Percentiles rank a stretch among this genome's conserved stretches.
phyloP scores from a whole-genome alignment of 2,329 filamentous ascomycete species.

The Alternaria arborescens region DNA sequence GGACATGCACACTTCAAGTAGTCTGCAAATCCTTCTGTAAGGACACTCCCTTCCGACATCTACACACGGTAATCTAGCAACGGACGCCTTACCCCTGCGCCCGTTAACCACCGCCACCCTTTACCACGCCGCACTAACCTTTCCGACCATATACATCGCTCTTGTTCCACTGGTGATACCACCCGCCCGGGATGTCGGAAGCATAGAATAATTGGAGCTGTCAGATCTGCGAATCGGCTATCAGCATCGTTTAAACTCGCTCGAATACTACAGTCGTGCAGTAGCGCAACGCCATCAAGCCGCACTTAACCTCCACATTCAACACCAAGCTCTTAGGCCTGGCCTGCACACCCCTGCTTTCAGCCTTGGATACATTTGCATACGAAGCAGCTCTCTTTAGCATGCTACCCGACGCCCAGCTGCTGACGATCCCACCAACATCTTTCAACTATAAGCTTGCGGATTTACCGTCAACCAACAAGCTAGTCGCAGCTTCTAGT shows the following conservation, averaged over 20 bases:
- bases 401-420: slow-evolving; percentile 42
- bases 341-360: slow-evolving; percentile 33
- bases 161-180: slow-evolving; percentile 33
- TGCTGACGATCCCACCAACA: slow-evolving; percentile 40
- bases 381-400: slow-evolving; percentile 34
- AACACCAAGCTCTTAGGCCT: slow-evolving; percentile 32
- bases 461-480: slow-evolving; percentile 31
- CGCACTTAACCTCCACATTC: slow-evolving; percentile 36
- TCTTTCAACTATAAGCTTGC: slow-evolving; percentile 33
- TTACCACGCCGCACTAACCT: slow-evolving; percentile 32
- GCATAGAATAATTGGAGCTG: slow-evolving; percentile 18
- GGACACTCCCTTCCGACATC: slow-evolving; percentile 27
- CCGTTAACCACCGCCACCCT: slow-evolving; percentile 28
- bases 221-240: slow-evolving; percentile 29
- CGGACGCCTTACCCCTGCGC: slow-evolving; percentile 32
- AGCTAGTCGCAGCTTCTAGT: slow-evolving; percentile 28
- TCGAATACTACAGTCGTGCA: slow-evolving; percentile 40
- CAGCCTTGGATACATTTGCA: slow-evolving; percentile 37
- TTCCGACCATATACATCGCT: slow-evolving; percentile 35
- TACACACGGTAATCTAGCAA: slow-evolving; percentile 31
- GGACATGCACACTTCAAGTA: slow-evolving; percentile 22
- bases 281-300: slow-evolving; percentile 41
- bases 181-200: slow-evolving; percentile 29
- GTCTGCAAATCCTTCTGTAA: slow-evolving; percentile 25
- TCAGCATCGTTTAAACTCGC: slow-evolving; percentile 35